These are phyloP conservation scores for Camellia oleifera DNA, from an alignment of 179 eudicot species.

Conservation along the genomic window DNA sequence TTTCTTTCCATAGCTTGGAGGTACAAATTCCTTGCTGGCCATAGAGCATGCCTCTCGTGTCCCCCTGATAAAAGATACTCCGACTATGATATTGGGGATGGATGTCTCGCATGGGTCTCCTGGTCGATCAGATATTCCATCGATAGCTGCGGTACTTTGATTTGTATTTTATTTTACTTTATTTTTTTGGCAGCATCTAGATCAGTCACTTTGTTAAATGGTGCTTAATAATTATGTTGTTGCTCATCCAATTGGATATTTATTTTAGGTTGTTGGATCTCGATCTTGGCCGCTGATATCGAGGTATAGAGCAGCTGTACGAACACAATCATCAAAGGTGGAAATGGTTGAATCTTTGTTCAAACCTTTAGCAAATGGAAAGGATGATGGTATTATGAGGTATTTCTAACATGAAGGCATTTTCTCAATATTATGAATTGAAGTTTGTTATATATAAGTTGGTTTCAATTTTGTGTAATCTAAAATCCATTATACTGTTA, in stretches of 20 bases:
- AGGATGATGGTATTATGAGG: constrained; percentile 93
- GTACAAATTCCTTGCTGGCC: constrained; percentile 79
- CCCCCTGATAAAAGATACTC: constrained; percentile 64
- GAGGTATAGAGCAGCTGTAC: constrained; percentile 83
- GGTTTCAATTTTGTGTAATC: background rate
- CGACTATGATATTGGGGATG: constrained; percentile 95
- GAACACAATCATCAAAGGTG: constrained; percentile 78
- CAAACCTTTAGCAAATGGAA: constrained; percentile 64
- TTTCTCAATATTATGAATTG: background rate
- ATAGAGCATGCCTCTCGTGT: constrained; percentile 56
- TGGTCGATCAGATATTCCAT: constrained; percentile 76
- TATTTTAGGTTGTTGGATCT: constrained; percentile 85
- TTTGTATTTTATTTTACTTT: background rate
- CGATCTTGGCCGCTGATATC: constrained; percentile 86
- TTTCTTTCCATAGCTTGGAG: constrained; percentile 66
- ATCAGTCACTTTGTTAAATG: background rate
- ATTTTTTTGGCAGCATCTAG: constrained; percentile 8
- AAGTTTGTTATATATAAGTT: background rate
- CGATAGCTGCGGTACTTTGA: constrained; percentile 86
- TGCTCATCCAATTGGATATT: background rate
- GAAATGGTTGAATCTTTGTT: constrained; percentile 84
- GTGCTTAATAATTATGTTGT: background rate
- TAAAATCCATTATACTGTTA: background rate
- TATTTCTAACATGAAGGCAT: constrained; percentile 18
- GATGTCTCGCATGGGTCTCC: constrained; percentile 97